phyloP scores from a whole-genome alignment of 441 rosid species.

The Biscutella laevigata region DNA sequence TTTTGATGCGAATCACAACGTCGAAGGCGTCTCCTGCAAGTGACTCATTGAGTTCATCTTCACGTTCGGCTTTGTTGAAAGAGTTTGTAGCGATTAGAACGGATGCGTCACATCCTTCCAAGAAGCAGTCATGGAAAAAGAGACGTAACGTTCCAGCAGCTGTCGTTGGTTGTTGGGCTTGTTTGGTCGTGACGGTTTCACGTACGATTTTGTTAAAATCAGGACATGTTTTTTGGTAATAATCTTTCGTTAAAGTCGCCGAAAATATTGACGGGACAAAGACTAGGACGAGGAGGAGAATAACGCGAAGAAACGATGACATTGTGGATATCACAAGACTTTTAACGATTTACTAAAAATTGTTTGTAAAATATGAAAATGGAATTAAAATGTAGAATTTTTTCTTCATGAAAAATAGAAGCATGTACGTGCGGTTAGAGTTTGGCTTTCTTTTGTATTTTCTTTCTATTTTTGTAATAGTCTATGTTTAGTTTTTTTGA shows the following conservation, averaged over 20 bases:
- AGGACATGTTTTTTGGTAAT: conserved; percentile 42
- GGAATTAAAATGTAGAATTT: conserved; percentile 5
- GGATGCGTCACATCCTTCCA: conserved; percentile 49
- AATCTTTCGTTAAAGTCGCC: conserved; percentile 19
- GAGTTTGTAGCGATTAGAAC: conserved; percentile 38
- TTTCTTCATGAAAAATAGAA: conserved; percentile 11
- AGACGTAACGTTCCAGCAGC: conserved; percentile 45
- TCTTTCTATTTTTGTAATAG: conserved; percentile 7
- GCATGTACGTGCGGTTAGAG: conserved; percentile 14
- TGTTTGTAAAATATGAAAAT: not conserved
- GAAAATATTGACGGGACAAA: conserved; percentile 1
- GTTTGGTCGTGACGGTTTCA: conserved; percentile 28
- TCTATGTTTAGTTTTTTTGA: not conserved
- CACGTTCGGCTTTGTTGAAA: conserved; percentile 40
- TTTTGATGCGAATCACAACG: conserved; percentile 32
- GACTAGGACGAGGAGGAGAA: conserved; percentile 1
- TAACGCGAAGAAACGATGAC: not conserved
- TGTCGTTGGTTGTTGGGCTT: conserved; percentile 31
- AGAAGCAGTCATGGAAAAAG: conserved; percentile 44
- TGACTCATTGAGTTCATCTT: conserved; percentile 34
- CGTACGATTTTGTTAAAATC: conserved; percentile 30
- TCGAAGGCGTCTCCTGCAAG: conserved; percentile 43
- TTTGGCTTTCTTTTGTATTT: not conserved
- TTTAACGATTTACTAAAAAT: not conserved
- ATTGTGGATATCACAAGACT: conserved; percentile 6